Conservation (phyloP, 768 basidiomycete genomes). For the Kwoniella newhampshirensis region DNA sequence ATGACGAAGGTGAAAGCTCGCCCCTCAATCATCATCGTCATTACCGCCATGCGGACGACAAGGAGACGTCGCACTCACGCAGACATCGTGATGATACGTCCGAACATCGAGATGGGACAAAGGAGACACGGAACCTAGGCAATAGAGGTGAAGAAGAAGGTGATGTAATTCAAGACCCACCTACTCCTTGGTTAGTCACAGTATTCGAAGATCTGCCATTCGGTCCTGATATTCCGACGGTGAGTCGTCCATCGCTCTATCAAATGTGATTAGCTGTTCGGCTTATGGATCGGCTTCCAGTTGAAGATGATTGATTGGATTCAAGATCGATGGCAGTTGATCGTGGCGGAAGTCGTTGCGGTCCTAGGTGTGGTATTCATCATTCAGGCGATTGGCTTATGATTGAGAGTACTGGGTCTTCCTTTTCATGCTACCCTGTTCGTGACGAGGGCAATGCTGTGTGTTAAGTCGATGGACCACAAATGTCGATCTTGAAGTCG, state of each 20-base stretch:
- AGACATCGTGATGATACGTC: too few species aligned
- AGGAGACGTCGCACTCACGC: background rate
- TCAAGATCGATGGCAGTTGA: slow-evolving; percentile 17
- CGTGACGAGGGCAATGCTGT: too few species aligned
- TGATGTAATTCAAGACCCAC: background rate
- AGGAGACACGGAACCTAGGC: too few species aligned
- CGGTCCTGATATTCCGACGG: slow-evolving; percentile 13
- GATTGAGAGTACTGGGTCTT: background rate
- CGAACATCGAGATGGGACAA: too few species aligned
- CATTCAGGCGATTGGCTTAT: slow-evolving; percentile 21
- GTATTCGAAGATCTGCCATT: slow-evolving; percentile 16
- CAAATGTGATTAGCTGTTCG: background rate
- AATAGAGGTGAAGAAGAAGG: too few species aligned
- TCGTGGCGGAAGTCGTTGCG: slow-evolving; percentile 12
- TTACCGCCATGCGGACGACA: background rate
- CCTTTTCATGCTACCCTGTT: too few species aligned
- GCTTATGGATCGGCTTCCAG: slow-evolving; percentile 5
- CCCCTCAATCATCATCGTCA: too few species aligned
- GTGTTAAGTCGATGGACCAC: too few species aligned
- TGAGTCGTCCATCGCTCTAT: slow-evolving; percentile 3
- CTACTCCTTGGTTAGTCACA: slow-evolving; percentile 11
- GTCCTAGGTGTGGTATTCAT: slow-evolving; percentile 24
- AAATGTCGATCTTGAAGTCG: too few species aligned
- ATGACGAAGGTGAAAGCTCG: too few species aligned
- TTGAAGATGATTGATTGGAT: slow-evolving; percentile 18